Evolutionary conservation across 352 stramenopile species (phyloP).

Genomic region (Pythium vanterpoolii): DNA sequence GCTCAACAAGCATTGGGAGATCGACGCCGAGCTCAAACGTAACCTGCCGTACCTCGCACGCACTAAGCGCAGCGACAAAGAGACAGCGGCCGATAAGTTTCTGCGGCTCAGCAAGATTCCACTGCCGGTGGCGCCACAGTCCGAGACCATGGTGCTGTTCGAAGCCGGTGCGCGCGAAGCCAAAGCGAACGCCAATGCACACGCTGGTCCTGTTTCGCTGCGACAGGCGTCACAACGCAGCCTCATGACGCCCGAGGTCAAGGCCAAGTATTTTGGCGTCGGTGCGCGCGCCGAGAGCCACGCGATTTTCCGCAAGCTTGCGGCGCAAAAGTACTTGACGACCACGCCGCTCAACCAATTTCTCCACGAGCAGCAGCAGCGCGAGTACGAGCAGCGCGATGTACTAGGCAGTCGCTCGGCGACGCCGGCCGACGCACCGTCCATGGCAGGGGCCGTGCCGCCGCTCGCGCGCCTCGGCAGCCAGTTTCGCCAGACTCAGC

Average conservation of each 20-base stretch:
- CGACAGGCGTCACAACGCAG: slow-evolving; percentile 27
- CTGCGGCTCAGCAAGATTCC: slow-evolving; percentile 56
- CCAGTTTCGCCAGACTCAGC: slow-evolving; percentile 15
- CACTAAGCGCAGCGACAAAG: slow-evolving; percentile 38
- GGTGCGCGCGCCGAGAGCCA: slow-evolving; percentile 48
- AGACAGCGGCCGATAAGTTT: slow-evolving; percentile 60
- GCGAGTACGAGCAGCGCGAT: slow-evolving; percentile 19
- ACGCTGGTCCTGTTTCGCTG: background rate
- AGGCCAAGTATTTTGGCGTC: slow-evolving; percentile 65
- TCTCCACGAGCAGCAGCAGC: slow-evolving; percentile 36
- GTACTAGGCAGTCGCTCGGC: slow-evolving; percentile 12
- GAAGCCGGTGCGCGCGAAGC: slow-evolving; percentile 30
- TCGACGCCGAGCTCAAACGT: slow-evolving; percentile 53
- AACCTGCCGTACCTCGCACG: slow-evolving; percentile 58
- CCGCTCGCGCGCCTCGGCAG: slow-evolving; percentile 14
- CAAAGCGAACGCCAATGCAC: background rate
- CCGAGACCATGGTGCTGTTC: slow-evolving; percentile 31
- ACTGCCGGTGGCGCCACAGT: slow-evolving; percentile 25
- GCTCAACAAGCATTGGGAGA: slow-evolving; percentile 74
- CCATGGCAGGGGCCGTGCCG: slow-evolving; percentile 1
- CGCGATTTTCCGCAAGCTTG: slow-evolving; percentile 66
- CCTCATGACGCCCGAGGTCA: slow-evolving; percentile 49
- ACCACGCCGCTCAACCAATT: slow-evolving; percentile 52
- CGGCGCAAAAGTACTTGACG: slow-evolving; percentile 58
- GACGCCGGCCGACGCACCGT: slow-evolving; percentile 1